These are phyloP conservation scores for Selaginella tamariscina DNA, from an alignment of 75 land plant species.

Conservation along the genomic window DNA sequence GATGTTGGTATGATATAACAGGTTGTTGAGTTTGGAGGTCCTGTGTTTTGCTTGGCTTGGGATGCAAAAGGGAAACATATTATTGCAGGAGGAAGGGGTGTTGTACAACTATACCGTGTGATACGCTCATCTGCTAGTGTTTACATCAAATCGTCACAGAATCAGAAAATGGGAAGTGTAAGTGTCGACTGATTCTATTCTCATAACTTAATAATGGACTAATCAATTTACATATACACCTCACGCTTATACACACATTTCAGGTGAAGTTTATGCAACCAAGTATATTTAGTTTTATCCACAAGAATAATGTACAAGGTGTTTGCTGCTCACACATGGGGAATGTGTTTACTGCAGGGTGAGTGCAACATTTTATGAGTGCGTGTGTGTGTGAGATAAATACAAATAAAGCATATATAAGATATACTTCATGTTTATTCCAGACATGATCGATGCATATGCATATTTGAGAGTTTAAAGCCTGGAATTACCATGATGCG, in stretches of 20 bases:
- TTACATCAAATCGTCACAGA: conserved; percentile 23
- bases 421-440: neutral
- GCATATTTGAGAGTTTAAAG: conserved; percentile 12
- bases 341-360: conserved; percentile 10
- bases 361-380: neutral
- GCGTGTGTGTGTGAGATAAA: neutral
- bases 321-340: conserved; percentile 6
- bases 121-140: conserved; percentile 23
- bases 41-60: conserved; percentile 26
- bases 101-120: conserved; percentile 18
- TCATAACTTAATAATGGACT: too few relatives aligned
- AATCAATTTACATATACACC: neutral
- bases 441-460: conserved; percentile 16
- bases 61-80: conserved; percentile 21
- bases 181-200: too few relatives aligned
- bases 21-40: conserved; percentile 30
- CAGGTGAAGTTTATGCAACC: conserved; percentile 11
- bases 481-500: conserved; percentile 13
- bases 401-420: neutral
- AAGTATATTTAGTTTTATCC: conserved; percentile 1
- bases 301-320: conserved; percentile 1
- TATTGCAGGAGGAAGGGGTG: conserved; percentile 24
- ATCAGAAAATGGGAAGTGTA: conserved; percentile 17
- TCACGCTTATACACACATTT: neutral
- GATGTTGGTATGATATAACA: neutral